A percentile compares a stretch with the other conserved stretches of the same genome.
Conservation (phyloP, 192 early-diverging fungal genomes). For the Backusella liffmaniae region DNA sequence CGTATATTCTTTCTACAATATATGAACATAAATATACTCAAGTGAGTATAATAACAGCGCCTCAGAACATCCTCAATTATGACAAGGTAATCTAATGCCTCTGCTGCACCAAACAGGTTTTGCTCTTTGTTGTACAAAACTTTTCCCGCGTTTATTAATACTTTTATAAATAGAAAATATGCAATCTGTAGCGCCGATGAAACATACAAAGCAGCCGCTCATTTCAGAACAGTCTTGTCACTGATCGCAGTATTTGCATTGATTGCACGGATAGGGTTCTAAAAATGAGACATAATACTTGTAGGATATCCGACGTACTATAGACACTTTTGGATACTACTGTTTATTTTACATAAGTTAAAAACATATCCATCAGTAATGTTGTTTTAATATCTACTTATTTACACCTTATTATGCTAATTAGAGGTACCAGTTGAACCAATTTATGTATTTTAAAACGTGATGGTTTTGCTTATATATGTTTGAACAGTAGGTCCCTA, state of each 20-base stretch:
- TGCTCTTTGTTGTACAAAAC: not conserved
- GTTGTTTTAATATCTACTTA: not conserved
- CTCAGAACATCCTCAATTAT: not conserved
- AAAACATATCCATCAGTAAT: not conserved
- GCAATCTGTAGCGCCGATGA: not conserved
- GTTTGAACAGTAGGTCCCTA: not conserved
- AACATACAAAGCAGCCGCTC: not conserved
- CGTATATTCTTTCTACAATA: not conserved
- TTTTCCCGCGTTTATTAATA: slow-evolving; percentile 10
- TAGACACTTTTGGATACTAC: not conserved
- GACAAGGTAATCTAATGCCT: not conserved
- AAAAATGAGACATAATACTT: not conserved
- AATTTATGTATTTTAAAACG: not conserved
- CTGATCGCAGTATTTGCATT: not conserved
- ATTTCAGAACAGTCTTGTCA: not conserved
- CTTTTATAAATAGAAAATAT: not conserved
- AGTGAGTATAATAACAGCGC: not conserved
- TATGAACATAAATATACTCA: not conserved
- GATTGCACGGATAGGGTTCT: not conserved
- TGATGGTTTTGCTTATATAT: not conserved
- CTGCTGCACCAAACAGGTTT: not conserved
- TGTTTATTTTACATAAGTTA: not conserved
- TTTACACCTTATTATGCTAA: not conserved
- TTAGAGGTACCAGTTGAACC: not conserved
- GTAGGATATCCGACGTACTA: not conserved